Conservation (phyloP, 1,139 yeast genomes). For the Diutina catenulata region DNA sequence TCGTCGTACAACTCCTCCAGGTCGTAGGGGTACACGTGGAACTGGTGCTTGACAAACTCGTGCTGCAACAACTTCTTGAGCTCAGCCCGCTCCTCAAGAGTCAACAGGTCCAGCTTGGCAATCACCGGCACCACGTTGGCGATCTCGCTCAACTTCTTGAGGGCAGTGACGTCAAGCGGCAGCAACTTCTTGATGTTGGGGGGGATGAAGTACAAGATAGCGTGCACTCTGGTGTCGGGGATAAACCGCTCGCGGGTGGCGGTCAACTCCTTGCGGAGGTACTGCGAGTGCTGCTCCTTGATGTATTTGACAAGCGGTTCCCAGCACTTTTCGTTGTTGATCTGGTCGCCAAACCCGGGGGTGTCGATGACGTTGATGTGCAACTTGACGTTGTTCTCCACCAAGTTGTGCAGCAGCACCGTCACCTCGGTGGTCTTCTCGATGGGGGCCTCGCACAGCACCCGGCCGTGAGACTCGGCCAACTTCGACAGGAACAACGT, state of each 20-base stretch:
- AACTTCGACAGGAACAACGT: slow-evolving; percentile 80
- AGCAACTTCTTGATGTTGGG: slow-evolving; percentile 62
- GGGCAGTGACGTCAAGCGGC: slow-evolving; percentile 71
- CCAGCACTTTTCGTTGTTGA: slow-evolving; percentile 94
- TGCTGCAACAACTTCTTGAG: slow-evolving; percentile 68
- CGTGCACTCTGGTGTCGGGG: slow-evolving; percentile 89
- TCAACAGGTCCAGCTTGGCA: slow-evolving; percentile 85
- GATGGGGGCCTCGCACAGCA: slow-evolving; percentile 53
- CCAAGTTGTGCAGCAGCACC: slow-evolving; percentile 52
- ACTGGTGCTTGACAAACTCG: slow-evolving; percentile 63
- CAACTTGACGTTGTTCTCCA: slow-evolving; percentile 81
- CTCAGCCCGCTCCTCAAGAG: slow-evolving; percentile 69
- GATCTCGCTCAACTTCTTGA: slow-evolving; percentile 78
- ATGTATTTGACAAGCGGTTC: slow-evolving; percentile 92
- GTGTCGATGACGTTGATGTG: slow-evolving; percentile 86
- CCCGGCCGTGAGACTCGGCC: slow-evolving; percentile 64
- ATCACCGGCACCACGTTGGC: slow-evolving; percentile 93
- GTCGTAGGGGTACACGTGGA: slow-evolving; percentile 83
- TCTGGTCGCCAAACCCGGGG: slow-evolving; percentile 96
- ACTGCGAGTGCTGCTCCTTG: slow-evolving; percentile 92
- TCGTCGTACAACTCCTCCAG: slow-evolving; percentile 64
- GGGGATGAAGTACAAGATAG: slow-evolving; percentile 86
- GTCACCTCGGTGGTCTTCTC: slow-evolving; percentile 85
- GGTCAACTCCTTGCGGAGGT: slow-evolving; percentile 87
- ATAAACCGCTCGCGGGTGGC: slow-evolving; percentile 85